A percentile compares a stretch with the other conserved stretches of the same genome.
These are phyloP conservation scores for Saccharomycopsis fodiens DNA, from an alignment of 805 yeast species.

Conservation along the genomic window DNA sequence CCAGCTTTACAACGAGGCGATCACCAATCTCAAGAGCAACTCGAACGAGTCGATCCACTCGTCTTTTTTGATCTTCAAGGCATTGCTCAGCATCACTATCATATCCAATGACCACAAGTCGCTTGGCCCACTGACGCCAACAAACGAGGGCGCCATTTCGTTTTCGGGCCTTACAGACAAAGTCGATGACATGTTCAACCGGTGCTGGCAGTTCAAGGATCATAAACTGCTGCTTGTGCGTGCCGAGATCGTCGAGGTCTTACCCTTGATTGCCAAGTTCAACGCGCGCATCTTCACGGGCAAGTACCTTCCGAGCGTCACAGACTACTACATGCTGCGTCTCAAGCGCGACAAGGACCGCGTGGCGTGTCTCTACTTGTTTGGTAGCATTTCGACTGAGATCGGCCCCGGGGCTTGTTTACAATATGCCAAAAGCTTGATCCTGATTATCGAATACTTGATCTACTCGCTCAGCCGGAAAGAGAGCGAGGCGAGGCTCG, in stretches of 20 bases:
- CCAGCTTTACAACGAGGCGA: constrained; percentile 11
- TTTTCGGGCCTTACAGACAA: constrained; percentile 8
- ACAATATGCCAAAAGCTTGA: constrained; percentile 14
- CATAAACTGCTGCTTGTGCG: constrained; percentile 70
- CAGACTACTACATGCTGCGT: constrained; percentile 70
- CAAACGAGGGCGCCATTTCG: neutral
- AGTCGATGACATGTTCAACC: constrained; percentile 15
- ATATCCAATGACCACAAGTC: constrained; percentile 6
- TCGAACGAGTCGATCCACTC: constrained; percentile 18
- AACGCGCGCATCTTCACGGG: constrained; percentile 70
- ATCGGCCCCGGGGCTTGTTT: constrained; percentile 15
- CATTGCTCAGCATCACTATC: constrained; percentile 12
- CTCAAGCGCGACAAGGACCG: constrained; percentile 72
- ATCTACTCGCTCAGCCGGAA: constrained; percentile 5
- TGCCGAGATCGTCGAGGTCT: constrained; percentile 73
- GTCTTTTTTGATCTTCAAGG: constrained; percentile 16
- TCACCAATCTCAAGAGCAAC: constrained; percentile 7
- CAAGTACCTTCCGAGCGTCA: constrained; percentile 70
- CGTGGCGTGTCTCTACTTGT: constrained; percentile 65
- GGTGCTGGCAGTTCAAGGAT: constrained; percentile 49
- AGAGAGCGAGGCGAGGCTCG: neutral
- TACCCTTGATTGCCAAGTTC: constrained; percentile 77
- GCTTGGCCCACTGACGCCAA: neutral
- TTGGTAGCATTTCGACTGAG: constrained; percentile 50
- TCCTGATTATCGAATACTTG: constrained; percentile 15